These are phyloP conservation scores for Parachlorella kessleri DNA, from an alignment of 139 green algal genomes.

Conservation along the genomic window DNA sequence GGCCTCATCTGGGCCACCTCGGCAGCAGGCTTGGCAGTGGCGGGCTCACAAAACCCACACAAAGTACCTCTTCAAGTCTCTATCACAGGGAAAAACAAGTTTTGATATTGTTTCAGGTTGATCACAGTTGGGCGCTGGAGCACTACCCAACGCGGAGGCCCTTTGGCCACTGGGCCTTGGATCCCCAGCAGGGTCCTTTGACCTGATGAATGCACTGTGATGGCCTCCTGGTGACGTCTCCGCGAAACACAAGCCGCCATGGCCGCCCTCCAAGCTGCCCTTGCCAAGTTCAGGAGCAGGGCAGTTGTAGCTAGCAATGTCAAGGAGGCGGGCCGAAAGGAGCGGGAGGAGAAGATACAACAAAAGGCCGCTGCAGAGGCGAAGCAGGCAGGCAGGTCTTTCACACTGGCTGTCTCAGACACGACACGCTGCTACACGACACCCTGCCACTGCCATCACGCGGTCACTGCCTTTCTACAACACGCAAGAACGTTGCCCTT, in stretches of 20 bases:
- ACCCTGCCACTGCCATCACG: too few species aligned
- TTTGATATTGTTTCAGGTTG: background rate
- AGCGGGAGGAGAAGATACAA: slow-evolving; percentile 29
- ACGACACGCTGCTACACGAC: too few species aligned
- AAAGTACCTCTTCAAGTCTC: too few species aligned
- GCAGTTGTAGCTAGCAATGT: slow-evolving; percentile 5
- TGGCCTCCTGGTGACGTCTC: background rate
- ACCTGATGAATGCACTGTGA: too few species aligned
- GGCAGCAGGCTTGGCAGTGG: too few species aligned
- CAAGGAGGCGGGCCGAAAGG: slow-evolving; percentile 23
- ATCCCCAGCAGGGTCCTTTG: too few species aligned
- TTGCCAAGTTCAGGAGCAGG: slow-evolving; percentile 34
- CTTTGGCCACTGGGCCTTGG: background rate
- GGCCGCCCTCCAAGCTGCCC: background rate
- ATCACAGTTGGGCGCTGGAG: background rate
- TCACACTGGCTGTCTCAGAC: too few species aligned
- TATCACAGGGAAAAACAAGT: background rate
- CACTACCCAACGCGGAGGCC: background rate
- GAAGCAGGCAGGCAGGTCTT: too few species aligned
- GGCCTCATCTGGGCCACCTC: too few species aligned
- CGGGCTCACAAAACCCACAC: too few species aligned
- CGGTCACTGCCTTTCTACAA: too few species aligned
- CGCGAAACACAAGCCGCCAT: background rate
- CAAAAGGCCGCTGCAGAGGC: slow-evolving; percentile 6
- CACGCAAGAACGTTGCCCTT: too few species aligned